These are phyloP conservation scores for Betula pendula DNA, from an alignment of 306 rosid species.

Conservation along the genomic window DNA sequence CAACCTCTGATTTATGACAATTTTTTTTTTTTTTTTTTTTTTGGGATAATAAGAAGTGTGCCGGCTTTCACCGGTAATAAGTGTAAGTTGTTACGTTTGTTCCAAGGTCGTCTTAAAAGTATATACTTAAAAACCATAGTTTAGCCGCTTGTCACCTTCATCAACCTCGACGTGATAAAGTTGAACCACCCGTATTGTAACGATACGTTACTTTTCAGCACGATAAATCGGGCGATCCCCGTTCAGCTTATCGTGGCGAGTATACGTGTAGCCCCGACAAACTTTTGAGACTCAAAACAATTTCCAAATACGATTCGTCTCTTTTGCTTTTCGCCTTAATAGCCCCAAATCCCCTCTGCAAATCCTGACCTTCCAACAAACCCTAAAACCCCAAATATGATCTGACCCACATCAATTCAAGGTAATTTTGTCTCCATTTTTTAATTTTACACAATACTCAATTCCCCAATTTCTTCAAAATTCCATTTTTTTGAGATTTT, in stretches of 20 bases:
- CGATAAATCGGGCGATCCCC: conserved; percentile 2
- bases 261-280: neutral
- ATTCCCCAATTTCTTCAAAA: neutral
- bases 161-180: neutral
- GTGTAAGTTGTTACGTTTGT: neutral
- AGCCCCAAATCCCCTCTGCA: neutral
- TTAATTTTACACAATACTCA: neutral
- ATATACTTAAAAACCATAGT: neutral
- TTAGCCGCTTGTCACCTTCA: neutral
- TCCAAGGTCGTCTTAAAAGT: neutral
- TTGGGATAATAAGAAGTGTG: too few species aligned
- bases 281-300: neutral
- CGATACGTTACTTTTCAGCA: neutral
- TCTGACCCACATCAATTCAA: neutral
- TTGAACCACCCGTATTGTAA: neutral
- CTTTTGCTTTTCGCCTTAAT: conserved; percentile 4
- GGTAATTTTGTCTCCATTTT: neutral
- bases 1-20: too few species aligned
- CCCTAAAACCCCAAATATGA: neutral
- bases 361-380: neutral
- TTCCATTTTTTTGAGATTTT: neutral
- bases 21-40: too few species aligned
- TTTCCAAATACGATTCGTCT: neutral
- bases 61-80: neutral
- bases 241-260: conserved; percentile 11